Base-by-base conservation (phyloP, 2,329 filamentous ascomycete species). In the Fusarium compactum region DNA sequence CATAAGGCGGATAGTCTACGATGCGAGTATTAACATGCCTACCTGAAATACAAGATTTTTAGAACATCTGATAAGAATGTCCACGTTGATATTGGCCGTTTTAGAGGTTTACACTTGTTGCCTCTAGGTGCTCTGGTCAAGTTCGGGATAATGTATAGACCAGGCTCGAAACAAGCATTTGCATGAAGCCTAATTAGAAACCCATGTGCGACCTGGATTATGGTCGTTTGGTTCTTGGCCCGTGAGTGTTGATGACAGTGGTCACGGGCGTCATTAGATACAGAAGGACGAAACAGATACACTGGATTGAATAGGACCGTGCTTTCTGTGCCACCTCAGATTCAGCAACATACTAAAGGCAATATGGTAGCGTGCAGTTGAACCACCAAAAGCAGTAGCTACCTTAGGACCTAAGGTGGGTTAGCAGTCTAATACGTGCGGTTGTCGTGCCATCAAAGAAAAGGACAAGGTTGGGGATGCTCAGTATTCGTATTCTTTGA, bases 371-470 rank as follows among this genome's bases (percentile, higher is more conserved):
- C 38, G 46, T 45, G 4, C 44, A 46, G 67, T 69, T 69, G 67
- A n/a, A n/a, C n/a, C n/a, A n/a, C n/a, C n/a, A n/a, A n/a, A n/a
- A n/a, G n/a, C n/a, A n/a, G n/a, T n/a, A n/a, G n/a, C n/a, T n/a
- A n/a, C n/a, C n/a, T n/a, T n/a, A n/a, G n/a, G n/a, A n/a, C n/a
- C n/a, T n/a, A n/a, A n/a, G n/a, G n/a, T n/a, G n/a, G n/a, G n/a
- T n/a, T n/a, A n/a, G n/a, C n/a, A n/a, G n/a, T n/a, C n/a, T n/a
- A n/a, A n/a, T n/a, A n/a, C n/a, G n/a, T n/a, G 4, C 44, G 46
- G 67, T 69, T 69, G 67, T 66, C 34, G 44, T 69, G 66, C 51
- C 65, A 67, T 53, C 56, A 34, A 20, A 20, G 18, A 18, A 20
- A 50, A 44, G 15, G 34, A 38, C 58, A 63, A 40, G 61, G 48